Percentiles rank a stretch among this genome's conserved stretches.
These are phyloP conservation scores for Acacia melanoxylon DNA, from an alignment of 306 rosid genomes.

Conservation along the genomic window DNA sequence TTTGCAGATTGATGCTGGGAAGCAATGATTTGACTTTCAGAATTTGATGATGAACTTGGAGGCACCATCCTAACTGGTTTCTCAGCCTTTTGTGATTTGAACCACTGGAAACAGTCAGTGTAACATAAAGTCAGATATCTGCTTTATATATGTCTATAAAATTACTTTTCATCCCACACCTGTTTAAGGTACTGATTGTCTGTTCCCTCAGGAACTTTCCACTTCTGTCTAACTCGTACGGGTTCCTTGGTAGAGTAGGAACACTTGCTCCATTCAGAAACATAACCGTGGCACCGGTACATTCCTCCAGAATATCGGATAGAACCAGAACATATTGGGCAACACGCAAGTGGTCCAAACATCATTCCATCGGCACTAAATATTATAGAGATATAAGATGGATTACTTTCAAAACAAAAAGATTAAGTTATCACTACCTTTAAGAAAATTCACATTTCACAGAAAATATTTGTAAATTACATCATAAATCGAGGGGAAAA, in stretches of 20 bases:
- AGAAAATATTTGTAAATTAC: conserved; percentile 16
- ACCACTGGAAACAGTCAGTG: conserved; percentile 72
- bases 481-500: conserved; percentile 15
- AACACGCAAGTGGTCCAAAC: conserved; percentile 85
- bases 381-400: conserved; percentile 19
- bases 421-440: neutral
- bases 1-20: conserved; percentile 52
- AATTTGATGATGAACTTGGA: conserved; percentile 45
- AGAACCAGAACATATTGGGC: conserved; percentile 76
- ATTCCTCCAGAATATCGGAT: conserved; percentile 81
- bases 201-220: conserved; percentile 86
- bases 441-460: conserved; percentile 22
- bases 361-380: conserved; percentile 94
- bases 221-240: conserved; percentile 66
- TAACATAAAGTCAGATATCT: conserved; percentile 27
- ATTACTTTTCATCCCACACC: conserved; percentile 44
- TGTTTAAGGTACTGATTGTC: conserved; percentile 68
- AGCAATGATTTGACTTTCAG: conserved; percentile 46
- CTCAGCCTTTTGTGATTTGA: conserved; percentile 77
- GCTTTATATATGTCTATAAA: conserved; percentile 9
- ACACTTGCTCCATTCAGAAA: conserved; percentile 92
- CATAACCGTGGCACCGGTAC: conserved; percentile 78
- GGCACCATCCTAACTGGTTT: conserved; percentile 78
- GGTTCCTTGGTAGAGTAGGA: conserved; percentile 75
- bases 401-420: neutral